phyloP scores from a whole-genome alignment of 768 basidiomycete genomes.

The Chiua virens region DNA sequence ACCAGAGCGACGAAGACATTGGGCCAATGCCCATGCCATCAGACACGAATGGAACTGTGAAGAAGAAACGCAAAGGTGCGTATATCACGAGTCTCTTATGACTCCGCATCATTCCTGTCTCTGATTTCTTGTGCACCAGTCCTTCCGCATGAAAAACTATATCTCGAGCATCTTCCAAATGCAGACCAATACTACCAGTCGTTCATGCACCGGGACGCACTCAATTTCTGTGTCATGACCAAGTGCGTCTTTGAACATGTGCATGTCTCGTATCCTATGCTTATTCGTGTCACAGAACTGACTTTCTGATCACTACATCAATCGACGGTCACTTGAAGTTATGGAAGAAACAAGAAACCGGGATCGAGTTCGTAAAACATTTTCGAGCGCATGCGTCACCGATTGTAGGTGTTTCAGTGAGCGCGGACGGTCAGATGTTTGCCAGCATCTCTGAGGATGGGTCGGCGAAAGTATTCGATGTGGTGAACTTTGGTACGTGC shows the following conservation, averaged over 20 bases:
- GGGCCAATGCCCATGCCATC: constrained; percentile 83
- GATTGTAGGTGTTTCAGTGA: constrained; percentile 78
- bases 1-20: constrained; percentile 72
- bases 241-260: constrained; percentile 49
- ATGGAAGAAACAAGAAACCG: constrained; percentile 98
- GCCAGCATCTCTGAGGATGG: constrained; percentile 92
- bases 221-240: constrained; percentile 88
- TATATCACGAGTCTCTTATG: constrained; percentile 11
- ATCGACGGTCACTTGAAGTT: constrained; percentile 93
- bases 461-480: constrained; percentile 94
- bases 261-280: not conserved
- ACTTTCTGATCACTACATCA: constrained; percentile 93
- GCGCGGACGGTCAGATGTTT: constrained; percentile 88
- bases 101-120: not conserved
- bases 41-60: constrained; percentile 36
- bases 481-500: constrained; percentile 90
- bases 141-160: constrained; percentile 89
- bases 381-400: constrained; percentile 89
- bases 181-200: constrained; percentile 95
- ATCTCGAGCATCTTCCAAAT: constrained; percentile 88
- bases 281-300: constrained; percentile 58
- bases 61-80: constrained; percentile 86
- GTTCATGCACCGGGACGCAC: constrained; percentile 95
- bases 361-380: constrained; percentile 98
- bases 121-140: constrained; percentile 48